Base-by-base conservation (phyloP, 257 asterid species). In the Lycium ferocissimum region DNA sequence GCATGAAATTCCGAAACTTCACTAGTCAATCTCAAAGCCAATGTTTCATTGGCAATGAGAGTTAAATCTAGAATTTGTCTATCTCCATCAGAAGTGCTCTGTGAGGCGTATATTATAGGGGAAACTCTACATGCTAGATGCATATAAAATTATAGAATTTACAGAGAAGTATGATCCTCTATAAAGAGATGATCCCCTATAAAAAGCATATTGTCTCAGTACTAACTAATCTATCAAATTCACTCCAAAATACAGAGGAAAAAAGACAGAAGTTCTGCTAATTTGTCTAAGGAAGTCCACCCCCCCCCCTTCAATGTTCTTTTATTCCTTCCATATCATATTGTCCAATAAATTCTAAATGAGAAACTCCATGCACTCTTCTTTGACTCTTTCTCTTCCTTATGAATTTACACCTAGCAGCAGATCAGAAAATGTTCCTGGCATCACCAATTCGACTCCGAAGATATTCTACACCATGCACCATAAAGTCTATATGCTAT, bases 301-400 rank as follows among this genome's bases (percentile, higher is more conserved):
- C 45, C 45, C 38, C 80, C 33, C 33, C 54, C 80, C 18, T n/a
- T 20, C 18, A 47, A 72, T 20, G 38, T 18, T 72, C 35, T 72
- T 72, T 18, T 49, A 73, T 73, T 72, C 35, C 37, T 43, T 71
- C 38, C 58, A 20, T 72, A 49, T 72, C 80, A n/a, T 45, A 72
- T 72, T 40, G 1, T 71, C 56, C 35, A 71, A 22, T 72, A 10
- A 45, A 72, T 72, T 45, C 37, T 73, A 45, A 18, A 45, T 45
- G 80, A 72, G 37, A 49, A 72, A 5, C 80, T 72, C 10, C 40
- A 22, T 45, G 59, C 40, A 33, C 40, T 20, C 80, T 3, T 72
- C 58, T 73, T n/a, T 11, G 58, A 73, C 37, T 73, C 40, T 73
- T 73, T 58, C 80, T n/a, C 59, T 67, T 67, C 62, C 62, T 61